Percentiles rank a stretch among this genome's conserved stretches.
phyloP scores from a whole-genome alignment of 257 asterid species.

The Przewalskia tangutica region DNA sequence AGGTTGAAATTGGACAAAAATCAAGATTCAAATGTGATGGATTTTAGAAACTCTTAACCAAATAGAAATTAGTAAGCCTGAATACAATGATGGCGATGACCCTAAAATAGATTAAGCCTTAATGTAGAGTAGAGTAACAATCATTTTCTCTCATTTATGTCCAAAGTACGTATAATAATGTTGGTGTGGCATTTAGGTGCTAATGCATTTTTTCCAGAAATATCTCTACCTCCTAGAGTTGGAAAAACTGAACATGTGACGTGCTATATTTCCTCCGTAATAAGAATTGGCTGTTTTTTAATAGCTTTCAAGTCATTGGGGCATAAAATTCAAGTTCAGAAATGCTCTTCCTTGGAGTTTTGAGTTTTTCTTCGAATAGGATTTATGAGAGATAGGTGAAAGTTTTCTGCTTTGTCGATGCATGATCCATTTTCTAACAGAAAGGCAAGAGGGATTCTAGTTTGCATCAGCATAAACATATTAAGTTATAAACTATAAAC shows the following conservation, averaged over 20 bases:
- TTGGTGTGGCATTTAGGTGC: neutral
- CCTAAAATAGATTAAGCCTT: neutral
- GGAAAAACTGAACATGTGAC: neutral
- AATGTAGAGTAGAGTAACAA: neutral
- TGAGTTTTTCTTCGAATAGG: neutral
- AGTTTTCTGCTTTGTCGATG: neutral
- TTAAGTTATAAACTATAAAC: neutral
- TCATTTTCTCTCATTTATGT: neutral
- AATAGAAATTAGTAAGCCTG: neutral
- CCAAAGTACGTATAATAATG: neutral
- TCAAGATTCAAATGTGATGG: neutral
- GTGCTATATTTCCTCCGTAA: neutral
- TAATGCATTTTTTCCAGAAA: neutral
- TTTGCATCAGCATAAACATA: neutral
- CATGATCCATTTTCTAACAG: neutral
- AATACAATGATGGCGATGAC: neutral
- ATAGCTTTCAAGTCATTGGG: neutral
- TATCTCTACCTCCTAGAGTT: neutral
- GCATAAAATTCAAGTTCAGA: neutral
- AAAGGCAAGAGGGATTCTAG: neutral
- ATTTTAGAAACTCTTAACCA: neutral
- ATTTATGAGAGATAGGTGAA: neutral
- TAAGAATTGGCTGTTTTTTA: neutral
- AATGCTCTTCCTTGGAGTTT: neutral
- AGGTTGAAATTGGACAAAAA: conserved; percentile 1